These are phyloP conservation scores for Beauveria caledonica DNA, from an alignment of 2,329 filamentous ascomycete species.

Conservation along the genomic window DNA sequence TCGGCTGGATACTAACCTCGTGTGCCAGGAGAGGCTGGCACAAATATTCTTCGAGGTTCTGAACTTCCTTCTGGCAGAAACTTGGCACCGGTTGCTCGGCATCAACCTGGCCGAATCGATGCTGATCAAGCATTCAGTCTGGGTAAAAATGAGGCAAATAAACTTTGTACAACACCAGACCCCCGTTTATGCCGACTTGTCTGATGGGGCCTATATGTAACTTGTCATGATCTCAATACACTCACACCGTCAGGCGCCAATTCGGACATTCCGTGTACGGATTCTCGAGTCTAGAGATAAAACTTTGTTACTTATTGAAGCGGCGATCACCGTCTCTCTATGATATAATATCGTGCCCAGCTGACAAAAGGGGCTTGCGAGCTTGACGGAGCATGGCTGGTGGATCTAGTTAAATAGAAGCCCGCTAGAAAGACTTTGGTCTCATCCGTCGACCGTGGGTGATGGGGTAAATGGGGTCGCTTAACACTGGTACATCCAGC, in stretches of 20 bases:
- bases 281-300: neutral
- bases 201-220: neutral
- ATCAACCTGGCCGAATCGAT: neutral
- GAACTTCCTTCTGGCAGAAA: neutral
- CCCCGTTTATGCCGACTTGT: neutral
- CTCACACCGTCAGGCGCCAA: neutral
- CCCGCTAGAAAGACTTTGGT: slow-evolving; percentile 2
- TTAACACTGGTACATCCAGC: neutral
- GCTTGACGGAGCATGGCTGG: neutral
- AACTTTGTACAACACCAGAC: neutral
- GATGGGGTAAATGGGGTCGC: neutral
- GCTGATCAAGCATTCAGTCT: too few relatives aligned
- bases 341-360: neutral
- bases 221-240: neutral
- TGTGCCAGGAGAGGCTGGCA: neutral
- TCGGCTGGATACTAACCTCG: neutral
- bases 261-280: neutral
- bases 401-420: slow-evolving; percentile 8
- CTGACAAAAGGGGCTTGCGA: neutral
- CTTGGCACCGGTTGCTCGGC: neutral
- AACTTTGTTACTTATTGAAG: neutral
- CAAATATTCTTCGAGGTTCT: neutral
- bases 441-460: neutral
- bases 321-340: neutral
- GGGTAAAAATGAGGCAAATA: too few relatives aligned